Base-by-base conservation (phyloP, 306 rosid genomes). In the Inga leiocalycina region DNA sequence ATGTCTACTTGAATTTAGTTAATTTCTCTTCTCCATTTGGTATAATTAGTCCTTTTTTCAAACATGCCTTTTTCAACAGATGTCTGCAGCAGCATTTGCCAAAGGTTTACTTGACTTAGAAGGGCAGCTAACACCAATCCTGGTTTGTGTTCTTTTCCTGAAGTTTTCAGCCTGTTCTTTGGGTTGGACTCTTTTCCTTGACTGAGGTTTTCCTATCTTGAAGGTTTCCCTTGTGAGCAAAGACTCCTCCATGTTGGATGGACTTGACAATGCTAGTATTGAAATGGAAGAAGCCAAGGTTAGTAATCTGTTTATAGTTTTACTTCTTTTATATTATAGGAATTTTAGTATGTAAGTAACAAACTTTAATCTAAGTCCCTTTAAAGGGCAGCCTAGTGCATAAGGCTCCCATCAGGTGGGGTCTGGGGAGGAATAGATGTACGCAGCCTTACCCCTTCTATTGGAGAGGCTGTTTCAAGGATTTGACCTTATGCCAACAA, bases 11-110 rank as follows among this genome's bases (percentile, higher is more conserved):
- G 66, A 80, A 54, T 41, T 52, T 75, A 65, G 71, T 41, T 80
- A 39, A 57, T 73, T 72, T 85, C 62, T 82, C 35, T 59, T 39
- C 77, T 44, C 56, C 61, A 43, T 82, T 86, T 80, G 75, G 79
- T 83, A 76, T 80, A 79, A 79, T 76, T 39, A 32, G 65, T 88
- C 81, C 41, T 85, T 75, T 80, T 71, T 75, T 51, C 0, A 59
- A 77, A 79, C 73, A 71, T 64, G 46, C 74, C 71, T 85, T 52
- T 87, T 68, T 88, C 83, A 83, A 82, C 90, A 96, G 99, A 96
- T 96, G 99, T 96, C 99, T 88, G 98, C 99, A 44, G 99, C 99
- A 86, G 99, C 97, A 82, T 96, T 96, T 91, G 99, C 99, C 83
- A 96, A 96, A 88, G 99, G 99, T 82, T 97, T 96, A 57, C 99